These are phyloP conservation scores for Colletotrichum orchidophilum DNA, from an alignment of 2,329 filamentous ascomycete species.

Conservation along the genomic window DNA sequence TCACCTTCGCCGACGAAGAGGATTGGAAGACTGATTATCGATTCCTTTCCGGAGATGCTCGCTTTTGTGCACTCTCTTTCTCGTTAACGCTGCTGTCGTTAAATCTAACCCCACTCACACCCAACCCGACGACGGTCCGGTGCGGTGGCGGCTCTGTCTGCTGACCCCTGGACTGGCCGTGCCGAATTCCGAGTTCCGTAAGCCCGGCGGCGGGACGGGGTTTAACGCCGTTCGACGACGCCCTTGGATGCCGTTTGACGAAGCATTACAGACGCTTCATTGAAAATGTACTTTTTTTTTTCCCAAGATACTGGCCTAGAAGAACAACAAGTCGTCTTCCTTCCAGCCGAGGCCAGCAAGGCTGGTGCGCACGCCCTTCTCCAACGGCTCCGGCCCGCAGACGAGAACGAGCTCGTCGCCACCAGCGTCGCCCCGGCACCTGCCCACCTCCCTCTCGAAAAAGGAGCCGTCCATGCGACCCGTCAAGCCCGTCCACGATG, in stretches of 20 bases:
- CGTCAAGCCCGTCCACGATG: slow-evolving; percentile 72
- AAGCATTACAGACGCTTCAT: no score
- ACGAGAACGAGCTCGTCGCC: slow-evolving; percentile 74
- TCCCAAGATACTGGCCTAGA: slow-evolving; percentile 55
- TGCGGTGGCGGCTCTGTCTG: slow-evolving; percentile 5
- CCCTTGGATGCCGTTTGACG: not conserved
- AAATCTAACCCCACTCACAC: not conserved
- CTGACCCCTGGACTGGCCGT: not conserved
- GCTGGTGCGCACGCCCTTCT: slow-evolving; percentile 69
- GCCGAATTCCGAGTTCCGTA: slow-evolving; percentile 19
- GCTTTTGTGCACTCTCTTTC: not conserved
- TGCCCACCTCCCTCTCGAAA: slow-evolving; percentile 66
- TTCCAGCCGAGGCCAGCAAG: slow-evolving; percentile 71
- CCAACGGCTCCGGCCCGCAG: slow-evolving; percentile 81
- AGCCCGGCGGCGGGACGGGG: not conserved
- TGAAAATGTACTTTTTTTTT: no score
- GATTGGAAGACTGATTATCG: slow-evolving; percentile 9
- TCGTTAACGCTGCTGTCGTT: not conserved
- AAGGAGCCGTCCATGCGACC: slow-evolving; percentile 74
- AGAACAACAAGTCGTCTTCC: slow-evolving; percentile 79
- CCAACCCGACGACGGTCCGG: slow-evolving; percentile 9
- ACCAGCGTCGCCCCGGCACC: slow-evolving; percentile 42
- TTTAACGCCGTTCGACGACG: not conserved
- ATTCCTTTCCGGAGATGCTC: slow-evolving; percentile 25
- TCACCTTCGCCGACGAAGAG: not conserved